phyloP scores from a whole-genome alignment of 2,329 filamentous ascomycete genomes.

The Colletotrichum zoysiae region DNA sequence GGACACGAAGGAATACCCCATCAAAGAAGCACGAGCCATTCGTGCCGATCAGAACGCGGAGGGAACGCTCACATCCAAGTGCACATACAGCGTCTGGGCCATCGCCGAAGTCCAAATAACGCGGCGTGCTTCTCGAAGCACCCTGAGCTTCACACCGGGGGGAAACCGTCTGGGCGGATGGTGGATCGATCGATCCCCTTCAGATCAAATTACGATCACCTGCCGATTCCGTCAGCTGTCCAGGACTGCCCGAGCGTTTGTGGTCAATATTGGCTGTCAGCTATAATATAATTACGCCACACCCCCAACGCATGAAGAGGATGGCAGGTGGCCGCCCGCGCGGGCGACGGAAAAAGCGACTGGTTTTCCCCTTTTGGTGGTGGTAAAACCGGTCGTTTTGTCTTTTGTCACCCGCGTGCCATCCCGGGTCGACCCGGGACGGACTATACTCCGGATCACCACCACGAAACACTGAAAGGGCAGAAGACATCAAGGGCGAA shows the following conservation, averaged over 20 bases:
- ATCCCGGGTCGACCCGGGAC: conserved; percentile 10
- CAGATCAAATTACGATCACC: not conserved
- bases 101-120: not conserved
- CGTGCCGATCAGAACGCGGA: not conserved
- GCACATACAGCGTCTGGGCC: not conserved
- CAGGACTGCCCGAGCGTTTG: not conserved
- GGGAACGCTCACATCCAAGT: not conserved
- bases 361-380: no score
- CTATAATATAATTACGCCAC: conserved; percentile 3
- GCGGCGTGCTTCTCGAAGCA: not conserved
- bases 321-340: conserved; percentile 3
- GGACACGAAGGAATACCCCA: not conserved
- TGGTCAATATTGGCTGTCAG: conserved; percentile 11
- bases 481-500: not conserved
- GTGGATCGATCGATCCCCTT: not conserved
- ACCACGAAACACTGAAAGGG: conserved; percentile 3
- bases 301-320: conserved; percentile 21
- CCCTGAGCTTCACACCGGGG: not conserved
- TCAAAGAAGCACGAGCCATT: not conserved
- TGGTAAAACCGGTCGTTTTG: no score
- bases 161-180: not conserved
- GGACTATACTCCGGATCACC: conserved; percentile 27
- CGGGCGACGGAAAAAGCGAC: no score
- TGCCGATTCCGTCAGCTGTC: not conserved
- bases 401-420: no score